Base-by-base conservation (phyloP, 2,329 filamentous ascomycete species). In the Periglandula ipomoeae region DNA sequence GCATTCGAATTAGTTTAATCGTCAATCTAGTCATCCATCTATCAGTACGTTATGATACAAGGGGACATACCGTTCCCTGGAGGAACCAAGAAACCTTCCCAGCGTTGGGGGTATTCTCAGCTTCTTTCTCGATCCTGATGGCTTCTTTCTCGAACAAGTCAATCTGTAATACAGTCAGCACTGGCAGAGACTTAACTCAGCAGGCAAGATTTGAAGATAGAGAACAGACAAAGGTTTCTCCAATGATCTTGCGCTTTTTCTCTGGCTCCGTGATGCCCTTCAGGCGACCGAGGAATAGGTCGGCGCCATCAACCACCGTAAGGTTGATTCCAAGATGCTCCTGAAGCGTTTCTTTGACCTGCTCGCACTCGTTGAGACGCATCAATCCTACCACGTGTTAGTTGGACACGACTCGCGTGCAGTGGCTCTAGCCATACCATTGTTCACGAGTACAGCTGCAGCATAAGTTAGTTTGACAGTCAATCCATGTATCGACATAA, bases 181-280 rank as follows among this genome's bases (percentile, higher is more conserved):
- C 17, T 19, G 20, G 5, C 15, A 20, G n/a, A 23, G 27, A 30
- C 1, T 10, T 15, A 30, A n/a, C 6, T 6, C 3, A 3, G n/a
- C 3, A 23, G 4, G 22, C 7, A 38, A 4, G n/a, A 22, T 17
- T 10, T n/a, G 19, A 24, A 2, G 15, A n/a, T 11, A 6, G 13
- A 11, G 9, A 27, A 46, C 44, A 15, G 46, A 39, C 32, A 40
- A 44, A 46, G 11, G 35, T 51, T 9, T 53, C 75, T 79, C 49
- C 89, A 53, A 96, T 96, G 58, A 96, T 83, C 70, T 95, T 95
- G 48, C 90, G 78, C 76, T 95, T 96, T 17, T 42, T 79, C 69
- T 97, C 90, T 0, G 91, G 90, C 26, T 82, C 88, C 0, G 70
- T 72, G 23, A 95, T 79, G 17, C 89, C 91, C 55, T 80, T 78